Evolutionary conservation across 2,329 filamentous ascomycete species (phyloP).

Genomic region (Fusarium tuaranense): DNA sequence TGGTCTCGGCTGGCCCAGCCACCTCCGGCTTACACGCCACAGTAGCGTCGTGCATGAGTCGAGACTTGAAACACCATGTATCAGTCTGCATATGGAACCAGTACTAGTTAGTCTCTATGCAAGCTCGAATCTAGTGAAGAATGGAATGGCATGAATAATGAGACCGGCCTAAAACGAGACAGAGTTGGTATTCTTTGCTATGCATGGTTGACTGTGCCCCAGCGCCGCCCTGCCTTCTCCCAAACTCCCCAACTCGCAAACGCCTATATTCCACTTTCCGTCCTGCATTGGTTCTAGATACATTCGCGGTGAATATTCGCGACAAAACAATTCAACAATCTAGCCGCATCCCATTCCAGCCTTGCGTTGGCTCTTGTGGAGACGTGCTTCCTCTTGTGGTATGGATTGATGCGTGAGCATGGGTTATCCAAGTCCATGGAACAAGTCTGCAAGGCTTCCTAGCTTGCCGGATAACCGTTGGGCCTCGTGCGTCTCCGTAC

Average conservation of each 20-base stretch:
- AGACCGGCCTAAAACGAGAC: slow-evolving; percentile 1
- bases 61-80: slow-evolving; percentile 29
- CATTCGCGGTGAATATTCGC: not conserved
- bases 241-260: slow-evolving; percentile 18
- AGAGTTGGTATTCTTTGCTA: not conserved
- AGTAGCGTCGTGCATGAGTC: slow-evolving; percentile 22
- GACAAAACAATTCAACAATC: slow-evolving; percentile 26
- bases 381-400: slow-evolving; percentile 9
- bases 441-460: not conserved
- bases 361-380: not conserved
- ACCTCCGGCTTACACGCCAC: slow-evolving; percentile 30
- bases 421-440: slow-evolving; percentile 1
- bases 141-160: not conserved
- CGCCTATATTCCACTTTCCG: slow-evolving; percentile 23
- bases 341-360: slow-evolving; percentile 16
- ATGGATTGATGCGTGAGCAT: slow-evolving; percentile 5
- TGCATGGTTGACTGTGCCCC: slow-evolving; percentile 5
- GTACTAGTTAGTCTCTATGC: not conserved
- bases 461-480: not conserved
- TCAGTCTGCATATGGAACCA: not conserved
- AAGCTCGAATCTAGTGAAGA: not conserved
- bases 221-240: not conserved
- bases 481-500: not conserved
- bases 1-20: slow-evolving; percentile 20
- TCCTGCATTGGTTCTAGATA: slow-evolving; percentile 15